A percentile compares a stretch with the other conserved stretches of the same genome.
phyloP scores from a whole-genome alignment of 1,284 basidiomycete genomes.

The Apiotrichum mycotoxinovorans region DNA sequence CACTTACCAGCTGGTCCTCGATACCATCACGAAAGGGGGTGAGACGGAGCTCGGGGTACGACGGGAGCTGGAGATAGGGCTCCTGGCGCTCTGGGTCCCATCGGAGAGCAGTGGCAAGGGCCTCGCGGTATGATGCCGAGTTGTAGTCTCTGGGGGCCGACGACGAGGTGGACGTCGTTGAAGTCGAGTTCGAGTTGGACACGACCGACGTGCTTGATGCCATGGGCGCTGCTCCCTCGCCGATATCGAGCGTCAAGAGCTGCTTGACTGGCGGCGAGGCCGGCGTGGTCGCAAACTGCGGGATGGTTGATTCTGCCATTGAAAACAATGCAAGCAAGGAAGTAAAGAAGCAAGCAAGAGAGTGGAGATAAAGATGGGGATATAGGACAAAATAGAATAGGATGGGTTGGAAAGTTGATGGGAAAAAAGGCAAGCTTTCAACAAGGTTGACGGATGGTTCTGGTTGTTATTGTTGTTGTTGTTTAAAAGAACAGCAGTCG shows the following conservation, averaged over 20 bases:
- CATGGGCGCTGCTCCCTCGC: neutral
- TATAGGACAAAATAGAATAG: no score
- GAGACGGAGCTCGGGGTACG: conserved; percentile 22
- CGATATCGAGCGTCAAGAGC: conserved; percentile 1
- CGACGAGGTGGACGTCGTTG: no score
- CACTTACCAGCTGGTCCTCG: conserved; percentile 21
- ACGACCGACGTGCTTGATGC: no score
- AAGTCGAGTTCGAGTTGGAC: no score
- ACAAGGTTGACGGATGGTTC: no score
- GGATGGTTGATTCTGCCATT: neutral
- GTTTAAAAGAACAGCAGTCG: no score
- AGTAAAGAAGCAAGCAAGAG: no score
- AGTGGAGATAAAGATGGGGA: no score
- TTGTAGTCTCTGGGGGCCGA: neutral
- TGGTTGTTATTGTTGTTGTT: no score
- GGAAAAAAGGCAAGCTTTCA: no score
- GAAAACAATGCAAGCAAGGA: no score
- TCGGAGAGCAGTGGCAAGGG: conserved; percentile 10
- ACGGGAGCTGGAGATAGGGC: conserved; percentile 28
- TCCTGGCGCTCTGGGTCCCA: conserved; percentile 26
- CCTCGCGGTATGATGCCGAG: conserved; percentile 3
- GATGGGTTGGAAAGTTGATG: no score
- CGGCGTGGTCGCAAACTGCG: neutral
- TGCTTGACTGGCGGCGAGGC: conserved; percentile 5
- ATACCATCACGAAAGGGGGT: conserved; percentile 21